Percentiles rank a stretch among this genome's conserved stretches.
Conservation (phyloP, 1,284 basidiomycete species). For the Ceratobasidium sp. region DNA sequence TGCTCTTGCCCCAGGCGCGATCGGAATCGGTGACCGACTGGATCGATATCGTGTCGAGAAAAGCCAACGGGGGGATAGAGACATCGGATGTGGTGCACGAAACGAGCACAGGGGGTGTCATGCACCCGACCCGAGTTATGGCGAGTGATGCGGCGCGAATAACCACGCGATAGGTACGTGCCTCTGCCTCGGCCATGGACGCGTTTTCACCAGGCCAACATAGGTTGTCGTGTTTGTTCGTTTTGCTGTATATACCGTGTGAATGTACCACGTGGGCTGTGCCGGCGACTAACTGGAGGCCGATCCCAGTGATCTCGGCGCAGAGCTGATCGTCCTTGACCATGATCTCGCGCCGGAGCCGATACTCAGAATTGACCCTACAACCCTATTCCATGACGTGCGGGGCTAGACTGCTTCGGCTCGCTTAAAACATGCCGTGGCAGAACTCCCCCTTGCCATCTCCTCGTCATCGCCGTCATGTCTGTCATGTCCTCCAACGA, state of each 20-base stretch:
- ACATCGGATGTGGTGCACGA: not conserved
- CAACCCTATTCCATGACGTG: constrained; percentile 4
- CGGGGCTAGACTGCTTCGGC: not conserved
- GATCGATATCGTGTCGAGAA: no score
- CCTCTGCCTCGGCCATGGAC: no score
- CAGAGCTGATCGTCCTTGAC: not conserved
- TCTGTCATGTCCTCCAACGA: no score
- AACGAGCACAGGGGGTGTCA: not conserved
- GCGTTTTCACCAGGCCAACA: no score
- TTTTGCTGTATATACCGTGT: no score
- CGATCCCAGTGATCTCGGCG: not conserved
- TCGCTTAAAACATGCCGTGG: not conserved
- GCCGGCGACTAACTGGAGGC: not conserved
- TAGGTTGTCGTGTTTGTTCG: no score
- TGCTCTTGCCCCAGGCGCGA: constrained; percentile 12
- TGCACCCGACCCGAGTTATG: not conserved
- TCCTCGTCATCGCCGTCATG: no score
- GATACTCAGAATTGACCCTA: not conserved
- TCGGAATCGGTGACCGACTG: constrained; percentile 3
- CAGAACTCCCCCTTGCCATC: not conserved
- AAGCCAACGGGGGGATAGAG: not conserved
- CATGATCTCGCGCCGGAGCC: not conserved
- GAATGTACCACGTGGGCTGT: not conserved
- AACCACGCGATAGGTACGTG: not conserved
- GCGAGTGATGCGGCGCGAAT: not conserved